phyloP scores from a whole-genome alignment of 192 early-diverging fungal genomes.

The Coemansia guatemalensis region DNA sequence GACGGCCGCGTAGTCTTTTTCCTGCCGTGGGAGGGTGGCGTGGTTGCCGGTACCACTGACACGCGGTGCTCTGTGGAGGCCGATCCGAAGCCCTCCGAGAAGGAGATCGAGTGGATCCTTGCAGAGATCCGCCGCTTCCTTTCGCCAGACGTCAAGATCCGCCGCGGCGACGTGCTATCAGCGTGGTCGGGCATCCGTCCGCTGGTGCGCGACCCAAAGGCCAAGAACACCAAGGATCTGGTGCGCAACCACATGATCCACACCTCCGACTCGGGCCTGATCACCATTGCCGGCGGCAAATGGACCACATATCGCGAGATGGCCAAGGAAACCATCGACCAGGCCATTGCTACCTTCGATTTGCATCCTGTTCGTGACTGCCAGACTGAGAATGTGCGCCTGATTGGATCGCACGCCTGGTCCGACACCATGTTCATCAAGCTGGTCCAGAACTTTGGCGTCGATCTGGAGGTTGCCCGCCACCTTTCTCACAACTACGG shows the following conservation, averaged over 20 bases:
- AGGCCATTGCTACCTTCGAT: conserved; percentile 73
- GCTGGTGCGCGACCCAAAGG: conserved; percentile 91
- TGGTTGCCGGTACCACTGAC: conserved; percentile 95
- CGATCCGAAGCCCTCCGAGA: conserved; percentile 86
- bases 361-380: conserved; percentile 70
- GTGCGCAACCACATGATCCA: conserved; percentile 98
- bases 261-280: conserved; percentile 71
- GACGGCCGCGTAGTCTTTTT: conserved; percentile 98
- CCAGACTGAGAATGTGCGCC: conserved; percentile 69
- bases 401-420: conserved; percentile 88
- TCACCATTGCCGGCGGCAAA: conserved; percentile 97
- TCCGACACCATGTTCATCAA: conserved; percentile 93
- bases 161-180: conserved; percentile 92
- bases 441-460: conserved; percentile 92
- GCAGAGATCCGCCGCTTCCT: conserved; percentile 90
- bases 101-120: conserved; percentile 95
- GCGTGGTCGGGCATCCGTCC: conserved; percentile 99
- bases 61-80: conserved; percentile 81
- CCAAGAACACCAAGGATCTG: conserved; percentile 87
- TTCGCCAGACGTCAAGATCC: conserved; percentile 90
- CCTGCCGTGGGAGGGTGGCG: conserved; percentile 95
- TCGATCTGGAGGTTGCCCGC: conserved; percentile 89
- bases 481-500: conserved; percentile 92
- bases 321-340: conserved; percentile 93
- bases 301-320: conserved; percentile 99